Evolutionary conservation across 2,329 filamentous ascomycete species (phyloP), one percentile per base, ranked within the genome.

Genomic region (Sporothrix inflata): DNA sequence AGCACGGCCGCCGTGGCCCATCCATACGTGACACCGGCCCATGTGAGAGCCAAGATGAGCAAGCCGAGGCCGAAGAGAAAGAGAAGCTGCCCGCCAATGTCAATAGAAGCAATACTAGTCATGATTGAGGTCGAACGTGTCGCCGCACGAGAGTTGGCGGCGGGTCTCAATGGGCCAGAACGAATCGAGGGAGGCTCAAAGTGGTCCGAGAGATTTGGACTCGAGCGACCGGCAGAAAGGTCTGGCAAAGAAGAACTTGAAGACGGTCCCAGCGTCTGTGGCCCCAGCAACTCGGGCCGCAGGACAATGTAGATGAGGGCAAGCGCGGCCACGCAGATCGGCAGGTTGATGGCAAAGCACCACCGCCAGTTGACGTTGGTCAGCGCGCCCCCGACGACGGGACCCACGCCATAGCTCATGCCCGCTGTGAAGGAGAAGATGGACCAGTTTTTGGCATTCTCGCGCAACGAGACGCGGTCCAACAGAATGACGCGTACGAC

Each of bases 361-460:
- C 90, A 92, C 67, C 89, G 82, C 90, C 90, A 92, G 74, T 84
- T 85, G 4, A 83, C 79, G 47, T 83, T 80, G 12, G 86, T 86
- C 14, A 89, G 81, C 72, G 86, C 87, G 0, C 84, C 89, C 55
- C 90, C 90, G 30, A 91, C 81, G 1, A 91, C 84, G 0, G 90
- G 90, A 0, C 90, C 89, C 12, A 90, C 75, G 1, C 85, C 85
- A 77, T 89, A 92, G 14, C 87, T 86, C 6, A 89, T 77, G 0
- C 89, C 89, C 8, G 84, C 85, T 0, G 91, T 82, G 9, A 92
- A 75, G 0, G 88, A 85, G 74, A 92, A 91, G 8, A 88, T 79
- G 1, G 87, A 87, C 81, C 86, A 90, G 75, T 90, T 91, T 75
- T 84, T 85, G 1, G 88, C 86, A 71, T 89, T 90, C 74, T 91